Evolutionary conservation across 2,329 filamentous ascomycete genomes (phyloP).

Genomic region (Eurotiales sp.): DNA sequence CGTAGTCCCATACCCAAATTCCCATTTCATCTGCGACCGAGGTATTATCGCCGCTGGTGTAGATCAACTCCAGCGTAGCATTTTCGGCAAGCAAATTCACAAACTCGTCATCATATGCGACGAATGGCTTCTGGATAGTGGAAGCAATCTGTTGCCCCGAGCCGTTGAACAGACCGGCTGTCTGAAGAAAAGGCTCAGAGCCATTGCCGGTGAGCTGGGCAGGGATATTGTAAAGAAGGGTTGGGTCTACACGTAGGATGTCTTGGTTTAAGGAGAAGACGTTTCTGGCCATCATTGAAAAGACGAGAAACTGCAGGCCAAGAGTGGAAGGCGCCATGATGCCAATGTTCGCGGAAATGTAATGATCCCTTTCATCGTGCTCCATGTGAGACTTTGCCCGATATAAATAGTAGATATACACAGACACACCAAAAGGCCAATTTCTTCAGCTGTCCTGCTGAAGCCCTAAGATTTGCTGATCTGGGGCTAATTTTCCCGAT

Average conservation of each 20-base stretch:
- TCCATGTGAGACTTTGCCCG: too few species aligned
- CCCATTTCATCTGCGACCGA: background rate
- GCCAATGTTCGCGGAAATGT: too few species aligned
- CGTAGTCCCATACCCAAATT: background rate
- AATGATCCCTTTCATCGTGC: too few species aligned
- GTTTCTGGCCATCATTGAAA: background rate
- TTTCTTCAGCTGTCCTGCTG: too few species aligned
- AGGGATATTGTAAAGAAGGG: background rate
- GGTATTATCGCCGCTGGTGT: background rate
- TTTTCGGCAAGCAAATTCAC: background rate
- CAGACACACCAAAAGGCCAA: too few species aligned
- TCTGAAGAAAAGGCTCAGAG: background rate
- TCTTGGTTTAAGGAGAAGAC: background rate
- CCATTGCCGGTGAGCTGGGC: background rate
- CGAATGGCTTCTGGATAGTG: background rate
- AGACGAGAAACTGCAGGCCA: background rate
- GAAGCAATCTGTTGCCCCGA: background rate
- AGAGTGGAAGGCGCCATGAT: too few species aligned
- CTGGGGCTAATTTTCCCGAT: too few species aligned
- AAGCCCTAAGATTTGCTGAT: too few species aligned
- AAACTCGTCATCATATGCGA: conserved; percentile 2
- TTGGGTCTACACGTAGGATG: background rate
- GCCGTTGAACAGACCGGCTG: background rate
- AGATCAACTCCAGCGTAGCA: background rate
- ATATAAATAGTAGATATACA: too few species aligned